Conservation (phyloP, 2,329 filamentous ascomycete genomes). For the Neospermospora avenae region DNA sequence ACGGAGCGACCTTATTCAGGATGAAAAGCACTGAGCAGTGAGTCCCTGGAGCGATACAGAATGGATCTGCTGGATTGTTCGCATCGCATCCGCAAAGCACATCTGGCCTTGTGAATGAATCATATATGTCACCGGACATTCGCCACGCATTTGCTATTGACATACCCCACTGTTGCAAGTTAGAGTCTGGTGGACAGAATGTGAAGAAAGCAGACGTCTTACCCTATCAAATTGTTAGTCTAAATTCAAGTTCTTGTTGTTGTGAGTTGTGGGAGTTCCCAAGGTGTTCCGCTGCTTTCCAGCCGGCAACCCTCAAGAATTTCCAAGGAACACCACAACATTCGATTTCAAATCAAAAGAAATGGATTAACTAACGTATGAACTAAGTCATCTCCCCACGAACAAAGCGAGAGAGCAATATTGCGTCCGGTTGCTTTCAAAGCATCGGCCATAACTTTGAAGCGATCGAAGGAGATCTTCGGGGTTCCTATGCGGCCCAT, state of each 20-base stretch:
- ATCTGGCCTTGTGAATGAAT: constrained; percentile 28
- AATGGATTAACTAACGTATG: background rate
- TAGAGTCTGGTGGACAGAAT: background rate
- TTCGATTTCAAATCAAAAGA: too few species aligned
- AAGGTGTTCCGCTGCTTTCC: too few species aligned
- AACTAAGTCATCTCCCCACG: constrained; percentile 48
- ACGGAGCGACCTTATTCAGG: constrained; percentile 19
- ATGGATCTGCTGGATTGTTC: constrained; percentile 12
- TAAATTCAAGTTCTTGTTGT: too few species aligned
- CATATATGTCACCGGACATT: constrained; percentile 39
- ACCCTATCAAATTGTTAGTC: too few species aligned
- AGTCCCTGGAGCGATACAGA: constrained; percentile 21
- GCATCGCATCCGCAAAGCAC: constrained; percentile 20
- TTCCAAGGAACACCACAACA: too few species aligned
- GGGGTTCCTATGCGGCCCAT: constrained; percentile 43
- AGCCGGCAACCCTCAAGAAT: too few species aligned
- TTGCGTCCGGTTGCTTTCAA: constrained; percentile 32
- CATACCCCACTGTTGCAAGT: constrained; percentile 34
- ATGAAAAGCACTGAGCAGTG: constrained; percentile 21
- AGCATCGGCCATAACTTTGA: constrained; percentile 34
- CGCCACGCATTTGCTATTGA: constrained; percentile 39
- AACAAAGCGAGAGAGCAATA: constrained; percentile 35
- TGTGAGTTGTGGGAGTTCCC: too few species aligned
- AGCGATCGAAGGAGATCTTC: constrained; percentile 25
- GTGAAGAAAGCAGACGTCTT: too few species aligned